Conservation (phyloP, 441 rosid species). For the Rhodomyrtus psidioides region DNA sequence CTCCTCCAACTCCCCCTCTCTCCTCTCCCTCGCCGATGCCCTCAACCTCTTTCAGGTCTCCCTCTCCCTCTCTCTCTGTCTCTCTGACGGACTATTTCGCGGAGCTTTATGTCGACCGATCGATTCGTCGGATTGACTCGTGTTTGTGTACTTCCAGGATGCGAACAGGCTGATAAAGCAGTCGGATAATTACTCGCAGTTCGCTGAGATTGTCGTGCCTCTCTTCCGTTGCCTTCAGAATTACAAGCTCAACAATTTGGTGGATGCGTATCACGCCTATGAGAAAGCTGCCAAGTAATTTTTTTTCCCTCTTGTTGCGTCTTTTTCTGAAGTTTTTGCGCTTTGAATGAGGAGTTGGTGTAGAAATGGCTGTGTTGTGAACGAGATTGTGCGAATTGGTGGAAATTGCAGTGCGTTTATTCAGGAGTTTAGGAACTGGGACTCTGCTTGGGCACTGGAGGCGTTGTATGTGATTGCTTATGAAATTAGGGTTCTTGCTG, state of each 20-base stretch:
- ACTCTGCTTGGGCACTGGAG: slow-evolving; percentile 92
- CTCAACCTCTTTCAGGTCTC: slow-evolving; percentile 73
- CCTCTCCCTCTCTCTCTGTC: background rate
- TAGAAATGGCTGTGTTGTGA: background rate
- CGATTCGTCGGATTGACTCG: background rate
- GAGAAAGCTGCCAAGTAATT: slow-evolving; percentile 79
- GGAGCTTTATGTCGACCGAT: background rate
- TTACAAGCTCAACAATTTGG: slow-evolving; percentile 54
- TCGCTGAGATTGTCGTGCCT: slow-evolving; percentile 50
- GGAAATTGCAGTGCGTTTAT: slow-evolving; percentile 57
- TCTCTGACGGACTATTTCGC: background rate
- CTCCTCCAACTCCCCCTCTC: slow-evolving; percentile 56
- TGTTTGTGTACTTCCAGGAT: slow-evolving; percentile 30
- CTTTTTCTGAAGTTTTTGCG: background rate
- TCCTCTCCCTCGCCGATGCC: slow-evolving; percentile 77
- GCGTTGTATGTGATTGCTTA: slow-evolving; percentile 74
- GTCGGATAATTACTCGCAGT: slow-evolving; percentile 63
- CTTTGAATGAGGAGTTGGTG: background rate
- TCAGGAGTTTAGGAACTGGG: slow-evolving; percentile 99
- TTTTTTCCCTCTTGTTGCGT: background rate
- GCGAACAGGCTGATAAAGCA: slow-evolving; percentile 67
- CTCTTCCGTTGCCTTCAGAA: slow-evolving; percentile 73
- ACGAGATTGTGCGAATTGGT: background rate
- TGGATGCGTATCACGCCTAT: slow-evolving; percentile 63
- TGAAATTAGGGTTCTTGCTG: slow-evolving; percentile 83